phyloP scores from a whole-genome alignment of 768 basidiomycete genomes.

The Podaxis sp. region DNA sequence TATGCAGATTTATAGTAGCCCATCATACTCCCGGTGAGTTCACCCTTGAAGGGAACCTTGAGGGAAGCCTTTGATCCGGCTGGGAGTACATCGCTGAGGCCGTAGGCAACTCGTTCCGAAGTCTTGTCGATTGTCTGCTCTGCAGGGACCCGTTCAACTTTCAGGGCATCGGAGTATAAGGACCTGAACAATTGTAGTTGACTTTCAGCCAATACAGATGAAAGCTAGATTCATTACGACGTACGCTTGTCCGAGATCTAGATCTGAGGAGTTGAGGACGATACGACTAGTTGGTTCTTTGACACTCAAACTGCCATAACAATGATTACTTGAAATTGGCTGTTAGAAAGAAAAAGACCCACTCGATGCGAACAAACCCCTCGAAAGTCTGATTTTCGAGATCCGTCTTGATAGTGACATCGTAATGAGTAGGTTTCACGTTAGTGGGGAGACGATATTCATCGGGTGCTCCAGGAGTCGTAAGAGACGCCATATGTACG shows the following conservation, averaged over 20 bases:
- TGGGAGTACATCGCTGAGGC: slow-evolving; percentile 57
- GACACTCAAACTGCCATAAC: slow-evolving; percentile 55
- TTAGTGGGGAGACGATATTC: slow-evolving; percentile 65
- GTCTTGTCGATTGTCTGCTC: slow-evolving; percentile 55
- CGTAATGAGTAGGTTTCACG: slow-evolving; percentile 75
- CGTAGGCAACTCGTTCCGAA: slow-evolving; percentile 64
- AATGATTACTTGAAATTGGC: not conserved
- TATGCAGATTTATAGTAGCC: slow-evolving; percentile 79
- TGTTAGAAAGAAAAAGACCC: slow-evolving; percentile 21
- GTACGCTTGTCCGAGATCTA: slow-evolving; percentile 57
- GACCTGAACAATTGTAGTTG: slow-evolving; percentile 27
- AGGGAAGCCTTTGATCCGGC: slow-evolving; percentile 71
- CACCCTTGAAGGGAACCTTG: slow-evolving; percentile 65
- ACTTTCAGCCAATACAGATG: not conserved
- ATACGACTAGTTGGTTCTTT: slow-evolving; percentile 57
- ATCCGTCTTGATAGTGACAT: slow-evolving; percentile 78
- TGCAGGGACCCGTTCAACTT: slow-evolving; percentile 44
- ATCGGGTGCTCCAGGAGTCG: slow-evolving; percentile 25
- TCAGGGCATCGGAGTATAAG: slow-evolving; percentile 54
- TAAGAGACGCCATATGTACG: slow-evolving; percentile 27
- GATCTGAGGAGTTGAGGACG: slow-evolving; percentile 62
- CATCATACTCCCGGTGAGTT: slow-evolving; percentile 70
- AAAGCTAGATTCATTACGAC: slow-evolving; percentile 16
- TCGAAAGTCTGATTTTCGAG: slow-evolving; percentile 73
- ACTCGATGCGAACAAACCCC: slow-evolving; percentile 76